A percentile compares a stretch with the other conserved stretches of the same genome.
These are phyloP conservation scores for Aspergillus phoenicis DNA, from an alignment of 2,329 filamentous ascomycete genomes.

Conservation along the genomic window DNA sequence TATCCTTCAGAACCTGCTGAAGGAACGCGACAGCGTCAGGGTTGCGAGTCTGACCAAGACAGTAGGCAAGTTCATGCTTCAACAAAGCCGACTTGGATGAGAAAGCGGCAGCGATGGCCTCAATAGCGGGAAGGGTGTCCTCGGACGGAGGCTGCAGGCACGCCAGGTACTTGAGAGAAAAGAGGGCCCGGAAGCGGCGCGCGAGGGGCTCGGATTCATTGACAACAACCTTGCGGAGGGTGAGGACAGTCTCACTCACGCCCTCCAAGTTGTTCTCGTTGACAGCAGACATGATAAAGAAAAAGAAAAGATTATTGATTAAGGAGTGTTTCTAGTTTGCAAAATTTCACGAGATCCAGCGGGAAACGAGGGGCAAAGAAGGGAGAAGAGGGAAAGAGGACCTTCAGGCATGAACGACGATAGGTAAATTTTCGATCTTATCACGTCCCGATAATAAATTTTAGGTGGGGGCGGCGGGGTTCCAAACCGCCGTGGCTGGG, in stretches of 20 bases:
- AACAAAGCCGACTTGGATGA: constrained; percentile 81
- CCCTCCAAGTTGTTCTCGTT: constrained; percentile 26
- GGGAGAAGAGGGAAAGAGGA: constrained; percentile 3
- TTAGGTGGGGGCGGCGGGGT: constrained; percentile 42
- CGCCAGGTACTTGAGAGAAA: constrained; percentile 94
- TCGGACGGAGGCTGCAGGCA: constrained; percentile 61
- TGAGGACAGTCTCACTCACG: constrained; percentile 37
- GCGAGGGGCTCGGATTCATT: constrained; percentile 82
- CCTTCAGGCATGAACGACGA: not conserved
- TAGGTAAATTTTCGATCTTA: constrained; percentile 38
- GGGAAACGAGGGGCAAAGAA: not conserved
- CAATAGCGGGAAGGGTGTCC: constrained; percentile 64
- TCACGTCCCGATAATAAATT: constrained; percentile 37
- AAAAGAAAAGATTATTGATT: not conserved
- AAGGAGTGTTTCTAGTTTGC: not conserved
- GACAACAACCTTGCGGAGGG: constrained; percentile 70
- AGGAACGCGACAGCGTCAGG: constrained; percentile 72
- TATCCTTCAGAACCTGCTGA: constrained; percentile 72
- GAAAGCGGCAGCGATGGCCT: constrained; percentile 87
- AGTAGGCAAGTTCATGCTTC: constrained; percentile 97
- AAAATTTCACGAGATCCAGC: not conserved
- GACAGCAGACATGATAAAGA: constrained; percentile 34
- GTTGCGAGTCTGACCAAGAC: constrained; percentile 87
- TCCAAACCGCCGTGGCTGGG: constrained; percentile 19
- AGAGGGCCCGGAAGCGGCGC: constrained; percentile 90